A percentile compares a stretch with the other conserved stretches of the same genome.
phyloP scores from a whole-genome alignment of 2,329 filamentous ascomycete genomes.

The Alternaria sp. region DNA sequence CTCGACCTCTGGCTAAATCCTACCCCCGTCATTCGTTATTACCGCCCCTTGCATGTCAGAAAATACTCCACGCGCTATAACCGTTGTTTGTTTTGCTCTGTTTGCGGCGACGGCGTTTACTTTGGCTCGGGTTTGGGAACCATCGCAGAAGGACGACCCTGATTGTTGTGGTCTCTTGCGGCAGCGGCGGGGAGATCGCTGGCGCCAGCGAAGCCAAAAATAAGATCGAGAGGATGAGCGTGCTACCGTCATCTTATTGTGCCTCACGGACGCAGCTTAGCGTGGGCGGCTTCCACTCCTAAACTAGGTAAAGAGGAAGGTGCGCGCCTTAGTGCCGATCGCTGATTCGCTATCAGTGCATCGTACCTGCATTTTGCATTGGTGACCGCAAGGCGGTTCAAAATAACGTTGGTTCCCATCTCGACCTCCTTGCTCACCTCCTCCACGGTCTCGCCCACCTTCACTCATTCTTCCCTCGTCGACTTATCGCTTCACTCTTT shows the following conservation, averaged over 20 bases:
- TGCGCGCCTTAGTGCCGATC: not conserved
- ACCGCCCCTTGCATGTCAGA: constrained; percentile 12
- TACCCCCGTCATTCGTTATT: constrained; percentile 13
- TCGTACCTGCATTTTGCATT: constrained; percentile 27
- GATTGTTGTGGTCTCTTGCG: not conserved
- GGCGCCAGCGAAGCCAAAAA: constrained; percentile 10
- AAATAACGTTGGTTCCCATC: constrained; percentile 22
- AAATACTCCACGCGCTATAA: constrained; percentile 1
- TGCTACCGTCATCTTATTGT: constrained; percentile 15
- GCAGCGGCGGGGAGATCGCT: not conserved
- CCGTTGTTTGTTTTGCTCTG: not conserved
- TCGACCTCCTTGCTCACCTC: constrained; percentile 42
- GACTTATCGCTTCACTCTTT: constrained; percentile 68
- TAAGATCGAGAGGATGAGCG: constrained; percentile 17
- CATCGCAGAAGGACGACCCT: not conserved
- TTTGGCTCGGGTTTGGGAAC: constrained; percentile 2
- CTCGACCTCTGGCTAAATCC: constrained; percentile 12
- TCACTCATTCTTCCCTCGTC: constrained; percentile 36
- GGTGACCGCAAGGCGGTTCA: constrained; percentile 24
- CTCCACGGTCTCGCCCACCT: constrained; percentile 34
- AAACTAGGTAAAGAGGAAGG: constrained; percentile 1
- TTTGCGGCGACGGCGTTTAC: not conserved
- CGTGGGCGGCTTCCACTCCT: constrained; percentile 12
- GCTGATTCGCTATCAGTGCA: constrained; percentile 10
- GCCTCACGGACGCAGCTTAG: constrained; percentile 19